phyloP scores from a whole-genome alignment of 2,329 filamentous ascomycete genomes.

The Nigrospora oryzae region DNA sequence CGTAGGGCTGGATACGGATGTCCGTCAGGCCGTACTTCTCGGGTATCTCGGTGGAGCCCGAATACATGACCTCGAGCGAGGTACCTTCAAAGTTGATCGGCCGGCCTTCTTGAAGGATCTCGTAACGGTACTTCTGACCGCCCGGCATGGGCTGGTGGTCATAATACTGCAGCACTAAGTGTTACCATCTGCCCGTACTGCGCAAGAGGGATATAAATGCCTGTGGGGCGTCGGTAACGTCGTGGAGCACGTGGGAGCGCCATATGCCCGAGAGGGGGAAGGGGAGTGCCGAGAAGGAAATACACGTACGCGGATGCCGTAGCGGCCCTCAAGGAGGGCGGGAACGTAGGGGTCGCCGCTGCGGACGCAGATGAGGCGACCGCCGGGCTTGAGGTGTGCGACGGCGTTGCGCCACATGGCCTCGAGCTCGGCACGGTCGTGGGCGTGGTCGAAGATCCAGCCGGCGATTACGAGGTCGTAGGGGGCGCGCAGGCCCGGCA shows the following conservation, averaged over 20 bases:
- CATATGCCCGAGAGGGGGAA: too few species aligned
- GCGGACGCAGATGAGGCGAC: conserved; percentile 9
- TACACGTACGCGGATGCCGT: background rate
- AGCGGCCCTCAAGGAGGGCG: background rate
- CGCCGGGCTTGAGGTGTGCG: conserved; percentile 8
- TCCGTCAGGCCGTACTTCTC: conserved; percentile 12
- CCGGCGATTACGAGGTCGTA: conserved; percentile 12
- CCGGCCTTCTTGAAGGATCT: conserved; percentile 2
- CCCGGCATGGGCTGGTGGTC: conserved; percentile 9
- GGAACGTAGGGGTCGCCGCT: conserved; percentile 4
- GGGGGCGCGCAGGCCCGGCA: conserved; percentile 4
- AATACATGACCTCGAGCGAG: conserved; percentile 11
- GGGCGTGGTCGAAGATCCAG: conserved; percentile 10
- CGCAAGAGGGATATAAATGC: too few species aligned
- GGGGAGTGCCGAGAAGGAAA: too few species aligned
- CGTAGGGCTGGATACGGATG: conserved; percentile 10
- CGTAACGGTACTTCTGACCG: conserved; percentile 10
- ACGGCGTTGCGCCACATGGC: conserved; percentile 8
- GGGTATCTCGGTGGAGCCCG: conserved; percentile 12
- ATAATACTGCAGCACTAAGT: background rate
- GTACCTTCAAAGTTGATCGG: conserved; percentile 10
- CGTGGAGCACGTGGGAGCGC: too few species aligned
- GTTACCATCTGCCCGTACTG: too few species aligned
- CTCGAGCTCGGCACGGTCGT: conserved; percentile 3
- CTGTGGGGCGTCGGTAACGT: too few species aligned